A percentile compares a stretch with the other conserved stretches of the same genome.
Evolutionary conservation across 2,329 filamentous ascomycete species (phyloP).

Genomic region (Neoarthrinium moseri): DNA sequence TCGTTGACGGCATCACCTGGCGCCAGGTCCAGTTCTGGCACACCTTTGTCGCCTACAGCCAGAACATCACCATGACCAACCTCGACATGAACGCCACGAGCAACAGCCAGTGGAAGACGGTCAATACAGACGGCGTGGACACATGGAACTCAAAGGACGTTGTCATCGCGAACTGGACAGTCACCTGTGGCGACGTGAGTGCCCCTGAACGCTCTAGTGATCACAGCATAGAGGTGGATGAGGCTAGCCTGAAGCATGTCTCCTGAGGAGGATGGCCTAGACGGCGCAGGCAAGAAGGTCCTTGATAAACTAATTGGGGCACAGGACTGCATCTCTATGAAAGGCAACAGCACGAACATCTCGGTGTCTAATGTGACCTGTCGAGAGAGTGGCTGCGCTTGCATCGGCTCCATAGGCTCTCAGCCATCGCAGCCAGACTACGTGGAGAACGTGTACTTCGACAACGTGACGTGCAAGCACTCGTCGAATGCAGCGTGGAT

Average conservation of each 20-base stretch:
- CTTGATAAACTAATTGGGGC: too few species aligned
- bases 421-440: conserved; percentile 32
- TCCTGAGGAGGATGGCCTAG: background rate
- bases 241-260: background rate
- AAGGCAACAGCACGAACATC: conserved; percentile 39
- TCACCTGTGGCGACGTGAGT: conserved; percentile 36
- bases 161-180: conserved; percentile 44
- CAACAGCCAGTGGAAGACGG: conserved; percentile 40
- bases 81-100: conserved; percentile 49
- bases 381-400: conserved; percentile 36
- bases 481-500: conserved; percentile 40
- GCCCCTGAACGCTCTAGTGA: too few species aligned
- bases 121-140: conserved; percentile 50
- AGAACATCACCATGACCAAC: conserved; percentile 51
- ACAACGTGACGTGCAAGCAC: conserved; percentile 35
- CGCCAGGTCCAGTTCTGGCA: conserved; percentile 50
- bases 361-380: conserved; percentile 34
- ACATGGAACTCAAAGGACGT: conserved; percentile 50
- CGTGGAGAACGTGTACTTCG: conserved; percentile 35
- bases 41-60: conserved; percentile 37
- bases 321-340: conserved; percentile 39
- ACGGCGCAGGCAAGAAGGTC: too few species aligned
- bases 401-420: conserved; percentile 34
- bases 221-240: background rate
- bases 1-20: conserved; percentile 43